A percentile compares a stretch with the other conserved stretches of the same genome.
Conservation (phyloP, 2,329 filamentous ascomycete genomes). For the Alternaria arbusti region DNA sequence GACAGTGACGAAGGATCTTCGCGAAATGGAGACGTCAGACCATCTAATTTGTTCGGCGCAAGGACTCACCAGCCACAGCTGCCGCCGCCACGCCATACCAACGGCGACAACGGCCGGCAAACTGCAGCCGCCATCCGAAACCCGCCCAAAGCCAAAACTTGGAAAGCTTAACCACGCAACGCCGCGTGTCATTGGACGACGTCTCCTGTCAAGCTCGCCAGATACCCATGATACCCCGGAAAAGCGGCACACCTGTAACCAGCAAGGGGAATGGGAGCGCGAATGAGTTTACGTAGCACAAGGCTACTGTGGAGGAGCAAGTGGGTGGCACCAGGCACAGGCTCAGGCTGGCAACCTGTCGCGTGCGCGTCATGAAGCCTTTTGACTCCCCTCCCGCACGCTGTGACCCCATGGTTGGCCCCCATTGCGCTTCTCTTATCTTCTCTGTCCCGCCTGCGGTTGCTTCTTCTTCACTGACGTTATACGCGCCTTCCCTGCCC, state of each 20-base stretch:
- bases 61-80: neutral
- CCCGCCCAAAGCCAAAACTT: neutral
- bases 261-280: neutral
- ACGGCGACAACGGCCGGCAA: neutral
- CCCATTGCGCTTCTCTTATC: neutral
- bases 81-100: neutral
- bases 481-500: slow-evolving; percentile 3
- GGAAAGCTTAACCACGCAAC: slow-evolving; percentile 21
- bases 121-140: neutral
- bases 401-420: neutral
- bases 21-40: neutral
- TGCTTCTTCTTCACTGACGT: neutral
- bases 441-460: neutral
- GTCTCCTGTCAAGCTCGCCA: slow-evolving; percentile 2
- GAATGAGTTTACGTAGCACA: neutral
- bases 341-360: neutral
- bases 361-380: slow-evolving; percentile 8
- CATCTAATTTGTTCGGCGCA: neutral
- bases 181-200: slow-evolving; percentile 24
- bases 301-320: neutral
- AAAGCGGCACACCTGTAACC: slow-evolving; percentile 1
- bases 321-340: slow-evolving; percentile 3
- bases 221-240: neutral
- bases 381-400: neutral
- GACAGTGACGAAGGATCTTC: neutral